phyloP scores from a whole-genome alignment of 352 stramenopile species.

The Phytopythium vexans region DNA sequence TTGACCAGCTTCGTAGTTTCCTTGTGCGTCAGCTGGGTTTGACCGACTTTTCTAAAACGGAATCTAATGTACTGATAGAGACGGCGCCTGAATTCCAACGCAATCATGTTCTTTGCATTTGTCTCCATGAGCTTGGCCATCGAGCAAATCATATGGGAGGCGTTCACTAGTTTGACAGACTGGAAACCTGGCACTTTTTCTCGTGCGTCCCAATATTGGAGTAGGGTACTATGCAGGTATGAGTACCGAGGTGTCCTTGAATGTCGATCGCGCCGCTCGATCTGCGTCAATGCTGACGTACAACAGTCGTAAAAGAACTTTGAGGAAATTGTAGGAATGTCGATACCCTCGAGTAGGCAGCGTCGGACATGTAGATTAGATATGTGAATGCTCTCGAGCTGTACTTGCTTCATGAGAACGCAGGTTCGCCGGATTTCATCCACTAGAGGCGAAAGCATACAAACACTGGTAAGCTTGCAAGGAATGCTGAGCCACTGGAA shows the following conservation, averaged over 20 bases:
- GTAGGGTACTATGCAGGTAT: neutral
- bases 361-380: conserved; percentile 11
- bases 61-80: conserved; percentile 3
- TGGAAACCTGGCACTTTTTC: neutral
- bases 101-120: conserved; percentile 6
- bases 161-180: neutral
- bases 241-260: neutral
- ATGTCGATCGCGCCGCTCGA: neutral
- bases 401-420: conserved; percentile 11
- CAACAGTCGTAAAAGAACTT: conserved; percentile 12
- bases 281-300: neutral
- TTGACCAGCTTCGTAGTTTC: neutral
- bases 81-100: conserved; percentile 2
- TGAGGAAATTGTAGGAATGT: conserved; percentile 4
- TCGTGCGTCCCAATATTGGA: conserved; percentile 1
- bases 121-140: conserved; percentile 4
- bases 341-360: conserved; percentile 1
- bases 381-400: conserved; percentile 9
- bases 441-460: neutral
- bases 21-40: conserved; percentile 2
- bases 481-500: no score
- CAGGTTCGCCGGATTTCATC: conserved; percentile 1
- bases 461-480: conserved; percentile 11
- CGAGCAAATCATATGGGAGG: neutral
- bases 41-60: neutral